phyloP scores from a whole-genome alignment of 2,329 filamentous ascomycete genomes.

The Sphaerulina musiva region DNA sequence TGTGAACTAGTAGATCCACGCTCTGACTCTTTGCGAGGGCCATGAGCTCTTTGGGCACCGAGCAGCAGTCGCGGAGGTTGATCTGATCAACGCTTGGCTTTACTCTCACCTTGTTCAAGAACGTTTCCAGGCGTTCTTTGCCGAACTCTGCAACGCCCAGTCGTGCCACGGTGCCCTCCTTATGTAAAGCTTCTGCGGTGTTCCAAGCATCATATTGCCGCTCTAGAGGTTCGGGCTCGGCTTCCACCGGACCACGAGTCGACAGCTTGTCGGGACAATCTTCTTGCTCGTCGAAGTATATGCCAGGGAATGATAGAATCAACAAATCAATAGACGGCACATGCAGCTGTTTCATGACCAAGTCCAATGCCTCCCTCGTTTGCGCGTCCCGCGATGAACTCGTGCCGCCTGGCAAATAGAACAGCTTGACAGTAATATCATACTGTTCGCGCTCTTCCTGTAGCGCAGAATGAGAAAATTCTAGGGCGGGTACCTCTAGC shows the following conservation, averaged over 20 bases:
- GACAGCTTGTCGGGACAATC: conserved; percentile 57
- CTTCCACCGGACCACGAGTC: conserved; percentile 33
- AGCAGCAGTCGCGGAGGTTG: conserved; percentile 92
- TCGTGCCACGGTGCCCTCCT: conserved; percentile 62
- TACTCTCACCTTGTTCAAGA: conserved; percentile 64
- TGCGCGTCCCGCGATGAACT: conserved; percentile 53
- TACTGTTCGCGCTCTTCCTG: conserved; percentile 78
- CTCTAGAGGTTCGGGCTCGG: conserved; percentile 53
- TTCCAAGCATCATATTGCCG: conserved; percentile 61
- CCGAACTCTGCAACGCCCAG: conserved; percentile 91
- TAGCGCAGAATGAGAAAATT: conserved; percentile 64
- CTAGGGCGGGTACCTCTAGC: conserved; percentile 61
- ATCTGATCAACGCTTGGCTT: conserved; percentile 87
- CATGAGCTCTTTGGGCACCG: conserved; percentile 81
- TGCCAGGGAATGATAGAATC: conserved; percentile 85
- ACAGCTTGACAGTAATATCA: conserved; percentile 92
- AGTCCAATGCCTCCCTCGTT: conserved; percentile 67
- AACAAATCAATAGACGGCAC: conserved; percentile 74
- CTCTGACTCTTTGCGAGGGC: conserved; percentile 73
- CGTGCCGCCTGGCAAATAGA: conserved; percentile 65
- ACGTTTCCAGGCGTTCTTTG: conserved; percentile 69
- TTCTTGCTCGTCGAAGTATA: conserved; percentile 89
- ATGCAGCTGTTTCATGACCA: conserved; percentile 74
- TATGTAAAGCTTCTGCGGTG: conserved; percentile 65
- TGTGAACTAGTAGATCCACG: conserved; percentile 87